Conservation (phyloP, 441 rosid species). For the Populus trichocarpa region DNA sequence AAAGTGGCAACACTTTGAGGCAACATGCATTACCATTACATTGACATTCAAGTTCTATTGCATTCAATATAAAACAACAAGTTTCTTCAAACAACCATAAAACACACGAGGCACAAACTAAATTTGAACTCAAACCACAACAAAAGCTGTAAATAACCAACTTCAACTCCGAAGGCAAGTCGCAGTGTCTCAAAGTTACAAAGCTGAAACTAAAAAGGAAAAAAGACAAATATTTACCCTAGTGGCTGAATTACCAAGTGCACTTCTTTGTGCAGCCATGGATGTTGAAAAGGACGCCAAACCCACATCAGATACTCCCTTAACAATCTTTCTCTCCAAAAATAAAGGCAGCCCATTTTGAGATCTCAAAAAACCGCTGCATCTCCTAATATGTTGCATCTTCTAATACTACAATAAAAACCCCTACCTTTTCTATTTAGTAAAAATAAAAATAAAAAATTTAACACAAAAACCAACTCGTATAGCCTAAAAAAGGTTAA, state of each 20-base stretch:
- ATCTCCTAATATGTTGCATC: slow-evolving; percentile 32
- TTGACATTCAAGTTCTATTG: not conserved
- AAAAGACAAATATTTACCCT: slow-evolving; percentile 14
- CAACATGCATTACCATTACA: not conserved
- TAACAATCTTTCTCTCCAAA: slow-evolving; percentile 5
- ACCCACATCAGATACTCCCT: slow-evolving; percentile 14
- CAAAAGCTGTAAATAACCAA: not conserved
- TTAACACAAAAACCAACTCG: not conserved
- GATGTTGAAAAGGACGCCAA: slow-evolving; percentile 25
- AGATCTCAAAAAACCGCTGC: slow-evolving; percentile 10
- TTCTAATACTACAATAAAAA: not conserved
- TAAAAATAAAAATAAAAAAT: not conserved
- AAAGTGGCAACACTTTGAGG: not conserved
- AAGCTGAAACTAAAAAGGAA: not conserved
- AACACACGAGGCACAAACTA: not conserved
- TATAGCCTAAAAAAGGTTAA: not conserved
- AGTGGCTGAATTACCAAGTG: slow-evolving; percentile 11
- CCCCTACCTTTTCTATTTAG: not conserved
- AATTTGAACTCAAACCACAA: not conserved
- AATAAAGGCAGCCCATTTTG: slow-evolving; percentile 13
- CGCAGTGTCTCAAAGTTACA: not conserved
- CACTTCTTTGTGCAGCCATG: not conserved
- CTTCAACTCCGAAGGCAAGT: not conserved
- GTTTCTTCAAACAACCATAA: not conserved
- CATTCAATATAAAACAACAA: not conserved